Conservation (phyloP, 768 basidiomycete species). For the Cantharellus anzutake region DNA sequence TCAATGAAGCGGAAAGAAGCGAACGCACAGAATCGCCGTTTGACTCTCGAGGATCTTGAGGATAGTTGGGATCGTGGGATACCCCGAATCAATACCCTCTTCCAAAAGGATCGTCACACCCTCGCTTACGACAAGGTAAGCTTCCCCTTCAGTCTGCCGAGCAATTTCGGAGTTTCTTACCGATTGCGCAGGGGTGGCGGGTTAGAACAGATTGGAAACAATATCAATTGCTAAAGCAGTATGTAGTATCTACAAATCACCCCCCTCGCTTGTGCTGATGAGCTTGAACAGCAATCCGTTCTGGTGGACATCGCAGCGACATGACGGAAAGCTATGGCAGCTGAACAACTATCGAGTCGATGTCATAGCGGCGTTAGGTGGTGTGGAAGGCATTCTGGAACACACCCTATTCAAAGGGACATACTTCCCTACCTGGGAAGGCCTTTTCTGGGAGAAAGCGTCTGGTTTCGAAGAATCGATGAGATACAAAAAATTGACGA, state of each 20-base stretch:
- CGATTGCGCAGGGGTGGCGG: constrained; percentile 19
- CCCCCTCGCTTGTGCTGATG: not conserved
- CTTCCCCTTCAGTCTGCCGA: constrained; percentile 13
- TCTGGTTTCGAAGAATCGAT: constrained; percentile 94
- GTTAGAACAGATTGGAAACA: constrained; percentile 97
- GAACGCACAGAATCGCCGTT: constrained; percentile 91
- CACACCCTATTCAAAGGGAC: constrained; percentile 97
- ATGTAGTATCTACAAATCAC: constrained; percentile 14
- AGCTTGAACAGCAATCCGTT: constrained; percentile 61
- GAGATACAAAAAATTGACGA: constrained; percentile 92
- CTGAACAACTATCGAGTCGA: constrained; percentile 97
- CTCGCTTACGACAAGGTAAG: constrained; percentile 97
- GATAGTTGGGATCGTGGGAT: constrained; percentile 99
- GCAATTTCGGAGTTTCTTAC: not conserved
- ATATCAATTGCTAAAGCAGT: constrained; percentile 86
- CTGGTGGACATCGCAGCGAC: constrained; percentile 98
- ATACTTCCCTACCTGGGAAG: constrained; percentile 96
- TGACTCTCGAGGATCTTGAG: constrained; percentile 94
- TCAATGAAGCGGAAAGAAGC: constrained; percentile 99
- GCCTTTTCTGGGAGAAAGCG: constrained; percentile 97
- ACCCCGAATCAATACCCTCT: constrained; percentile 94
- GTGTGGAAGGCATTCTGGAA: constrained; percentile 91
- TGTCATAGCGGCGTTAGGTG: constrained; percentile 92
- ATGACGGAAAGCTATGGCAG: constrained; percentile 93
- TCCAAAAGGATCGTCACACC: constrained; percentile 97